Evolutionary conservation across 768 basidiomycete genomes (phyloP).

Genomic region (Calocera viscosa): DNA sequence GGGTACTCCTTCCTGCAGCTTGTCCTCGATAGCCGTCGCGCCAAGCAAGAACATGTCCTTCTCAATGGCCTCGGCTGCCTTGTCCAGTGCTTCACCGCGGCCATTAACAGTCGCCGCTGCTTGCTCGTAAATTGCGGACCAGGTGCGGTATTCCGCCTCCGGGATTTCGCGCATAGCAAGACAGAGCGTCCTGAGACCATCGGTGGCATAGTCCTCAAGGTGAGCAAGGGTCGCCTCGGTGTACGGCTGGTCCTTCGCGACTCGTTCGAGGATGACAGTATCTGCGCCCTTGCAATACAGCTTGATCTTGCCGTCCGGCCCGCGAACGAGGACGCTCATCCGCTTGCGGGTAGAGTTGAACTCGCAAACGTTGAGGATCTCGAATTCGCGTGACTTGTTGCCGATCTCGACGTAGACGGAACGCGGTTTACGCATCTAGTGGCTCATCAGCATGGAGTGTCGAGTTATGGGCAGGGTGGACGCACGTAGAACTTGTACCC

Average conservation of each 20-base stretch:
- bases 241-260: conserved; percentile 66
- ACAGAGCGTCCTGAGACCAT: conserved; percentile 93
- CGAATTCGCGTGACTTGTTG: conserved; percentile 63
- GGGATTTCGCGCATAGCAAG: conserved; percentile 88
- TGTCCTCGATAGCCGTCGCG: conserved; percentile 97
- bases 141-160: conserved; percentile 78
- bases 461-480: conserved; percentile 14
- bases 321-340: conserved; percentile 89
- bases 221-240: conserved; percentile 78
- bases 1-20: conserved; percentile 95
- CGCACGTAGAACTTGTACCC: conserved; percentile 90
- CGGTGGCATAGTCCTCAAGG: conserved; percentile 97
- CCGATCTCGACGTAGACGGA: conserved; percentile 80
- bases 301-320: conserved; percentile 83
- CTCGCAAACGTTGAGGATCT: conserved; percentile 93
- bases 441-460: conserved; percentile 1
- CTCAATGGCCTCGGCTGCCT: conserved; percentile 91
- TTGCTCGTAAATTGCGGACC: conserved; percentile 77
- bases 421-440: conserved; percentile 85
- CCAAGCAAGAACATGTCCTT: conserved; percentile 85
- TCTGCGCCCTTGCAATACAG: conserved; percentile 96
- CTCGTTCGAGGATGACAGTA: conserved; percentile 87
- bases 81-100: conserved; percentile 86
- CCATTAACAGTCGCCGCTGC: conserved; percentile 94
- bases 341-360: conserved; percentile 97